Evolutionary conservation across 805 yeast species (phyloP), one percentile per base, ranked within the genome.

Genomic region (Candida verbasci): DNA sequence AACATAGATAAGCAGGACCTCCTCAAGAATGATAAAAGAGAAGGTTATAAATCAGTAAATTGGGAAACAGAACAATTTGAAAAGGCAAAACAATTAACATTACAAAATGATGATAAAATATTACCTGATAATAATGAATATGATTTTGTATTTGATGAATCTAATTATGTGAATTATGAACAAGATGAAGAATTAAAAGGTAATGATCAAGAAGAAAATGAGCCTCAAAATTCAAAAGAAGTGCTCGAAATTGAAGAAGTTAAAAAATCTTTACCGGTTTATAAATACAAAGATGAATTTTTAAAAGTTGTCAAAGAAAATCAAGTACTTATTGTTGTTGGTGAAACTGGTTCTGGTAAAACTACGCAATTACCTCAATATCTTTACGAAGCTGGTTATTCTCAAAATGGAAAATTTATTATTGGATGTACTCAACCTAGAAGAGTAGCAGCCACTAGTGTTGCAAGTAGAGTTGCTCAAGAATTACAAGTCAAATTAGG

Each of bases 371-470:
- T 89, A 8, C 96, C 97, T 0, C 97, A 89, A 50, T 89, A 80
- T 51, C 61, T 89, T 9, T 75, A 77, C 40, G 95, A 88, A 49
- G 89, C 83, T 16, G 95, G 96, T 0, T 87, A 80, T 48, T 72
- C 88, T 1, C 49, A 66, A 24, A 65, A 41, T 1, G 43, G 46
- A 3, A 42, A 37, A 6, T 38, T 53, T 44, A 43, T 43, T n/a
- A 70, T 89, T 4, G 96, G 88, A 1, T 86, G 95, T 49, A 89
- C 97, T 0, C 97, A 89, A 56, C 97, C 97, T 0, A 74, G 97
- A 50, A 70, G 97, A 51, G 97, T 91, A 7, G 97, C 97, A 0
- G 97, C 97, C 0, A 83, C 79, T 35, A 81, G 86, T 32, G 95
- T 88, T 32, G 96, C 98, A 0, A 58, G 82, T 2, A 74, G 98